Evolutionary conservation across 2,329 filamentous ascomycete species (phyloP), one percentile per base, ranked within the genome.

Genomic region (Exophiala xenobiotica): DNA sequence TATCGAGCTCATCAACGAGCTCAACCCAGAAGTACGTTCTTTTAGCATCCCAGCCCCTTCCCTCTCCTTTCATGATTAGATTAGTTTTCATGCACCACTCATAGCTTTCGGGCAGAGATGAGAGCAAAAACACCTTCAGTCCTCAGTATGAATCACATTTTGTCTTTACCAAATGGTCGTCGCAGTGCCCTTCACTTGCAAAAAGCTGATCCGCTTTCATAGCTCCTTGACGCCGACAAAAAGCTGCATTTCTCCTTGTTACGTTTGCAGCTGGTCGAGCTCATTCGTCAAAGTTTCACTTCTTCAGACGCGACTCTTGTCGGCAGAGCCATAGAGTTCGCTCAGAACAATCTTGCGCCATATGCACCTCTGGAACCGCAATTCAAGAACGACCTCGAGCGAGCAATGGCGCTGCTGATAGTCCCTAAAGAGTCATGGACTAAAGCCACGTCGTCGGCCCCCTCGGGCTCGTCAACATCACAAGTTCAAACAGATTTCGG

Each of bases 51-150:
- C 35, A 37, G n/a, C n/a, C n/a, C n/a, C 24, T 8, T 35, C 47
- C 24, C 52, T 41, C 29, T 61, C 53, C 75, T 81, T 79, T 81
- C 73, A 91, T 93, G 93, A 99, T 99, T 96, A 96, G 78, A 88
- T 78, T 80, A 79, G 87, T 79, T 91, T 84, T 95, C 92, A 99
- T 99, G 93, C 93, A 99, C 93, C 93, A 99, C 93, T 90, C 93
- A 90, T 93, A 97, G 78, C 78, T 80, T 83, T 84, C 81, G 78
- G 78, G 85, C 82, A 74, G 82, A 93, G 93, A 95, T 95, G 92
- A 97, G 80, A 83, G 84, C 85, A 78, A 76, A 82, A 80, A 75
- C 76, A 77, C 74, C 85, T 87, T 88, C 85, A 88, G 83, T 88
- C 83, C 81, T 88, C 82, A 87, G 82, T 85, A 90, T 93, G 89